Evolutionary conservation across 176 grass and related monocot genomes (phyloP), one percentile per base, ranked within the genome.

Genomic region (Ensete glaucum): DNA sequence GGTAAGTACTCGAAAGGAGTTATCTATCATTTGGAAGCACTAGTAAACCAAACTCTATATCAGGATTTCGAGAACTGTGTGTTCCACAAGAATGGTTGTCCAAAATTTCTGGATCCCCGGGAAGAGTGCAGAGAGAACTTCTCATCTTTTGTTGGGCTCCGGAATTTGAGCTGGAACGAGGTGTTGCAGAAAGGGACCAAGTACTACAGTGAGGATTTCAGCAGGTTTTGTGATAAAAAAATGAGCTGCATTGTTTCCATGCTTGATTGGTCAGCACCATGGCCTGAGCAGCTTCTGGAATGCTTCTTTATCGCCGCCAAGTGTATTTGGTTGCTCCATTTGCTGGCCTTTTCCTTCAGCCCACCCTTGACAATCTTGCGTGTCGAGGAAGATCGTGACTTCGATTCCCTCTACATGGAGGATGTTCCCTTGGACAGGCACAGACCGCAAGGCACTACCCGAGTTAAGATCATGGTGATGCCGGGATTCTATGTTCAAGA

Each of bases 91-190:
- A 93, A 87, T 14, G 94, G 94, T 2, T 62, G 85, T 0, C 88
- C 90, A 22, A 98, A 80, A 48, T 85, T 8, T 59, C 86, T 98
- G 0, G 90, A 98, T 78, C 94, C 90, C 0, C 86, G 78, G 72
- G 72, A 85, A 79, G 94, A 93, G 25, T 81, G 80, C 54, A 75
- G 88, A 53, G 88, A 91, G 62, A 98, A 76, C 67, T 98, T 98
- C 1, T 85, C 87, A 1, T 88, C 88, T 0, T 98, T 98, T 2
- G 94, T 98, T 1, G 84, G 80, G 0, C 82, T 98, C 52, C 79
- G 94, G 74, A 98, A 98, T 80, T 72, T 98, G 50, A 91, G 94
- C 75, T 98, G 90, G 88, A 98, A 91, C 24, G 94, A 98, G 84
- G 94, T 93, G 48, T 49, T 98, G 80, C 85, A 77, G 67, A 98